Conservation (phyloP, 192 early-diverging fungal genomes). For the Coemansia guatemalensis region DNA sequence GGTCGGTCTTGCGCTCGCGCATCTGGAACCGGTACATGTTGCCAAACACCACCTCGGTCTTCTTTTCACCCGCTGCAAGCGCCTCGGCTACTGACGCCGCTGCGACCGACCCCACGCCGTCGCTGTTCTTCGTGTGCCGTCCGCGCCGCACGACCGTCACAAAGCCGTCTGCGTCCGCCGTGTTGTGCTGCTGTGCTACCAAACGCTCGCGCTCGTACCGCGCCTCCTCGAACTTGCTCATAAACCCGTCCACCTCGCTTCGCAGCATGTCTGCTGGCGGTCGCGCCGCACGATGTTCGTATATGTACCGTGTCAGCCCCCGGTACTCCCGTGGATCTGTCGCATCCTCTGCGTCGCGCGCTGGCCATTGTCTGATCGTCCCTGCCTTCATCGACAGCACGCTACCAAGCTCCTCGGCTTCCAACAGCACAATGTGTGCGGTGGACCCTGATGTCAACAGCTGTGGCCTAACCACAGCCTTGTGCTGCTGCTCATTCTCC, state of each 20-base stretch:
- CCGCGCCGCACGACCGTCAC: conserved; percentile 75
- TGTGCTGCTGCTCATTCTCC: conserved; percentile 12
- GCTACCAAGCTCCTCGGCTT: conserved; percentile 61
- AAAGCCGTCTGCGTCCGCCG: conserved; percentile 93
- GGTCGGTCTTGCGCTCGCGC: conserved; percentile 79
- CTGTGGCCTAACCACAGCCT: conserved; percentile 37
- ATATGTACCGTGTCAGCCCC: conserved; percentile 38
- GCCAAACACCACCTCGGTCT: conserved; percentile 73
- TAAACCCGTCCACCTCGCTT: conserved; percentile 66
- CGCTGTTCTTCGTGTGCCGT: conserved; percentile 63
- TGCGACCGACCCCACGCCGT: conserved; percentile 64
- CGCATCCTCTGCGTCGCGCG: conserved; percentile 47
- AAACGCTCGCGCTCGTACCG: conserved; percentile 70
- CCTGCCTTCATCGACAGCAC: conserved; percentile 63
- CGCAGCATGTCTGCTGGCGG: conserved; percentile 57
- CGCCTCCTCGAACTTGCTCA: conserved; percentile 74
- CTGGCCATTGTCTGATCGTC: conserved; percentile 40
- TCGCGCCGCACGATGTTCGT: conserved; percentile 40
- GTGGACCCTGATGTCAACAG: conserved; percentile 57
- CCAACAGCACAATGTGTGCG: conserved; percentile 71
- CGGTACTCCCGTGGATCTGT: conserved; percentile 33
- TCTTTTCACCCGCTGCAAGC: conserved; percentile 56
- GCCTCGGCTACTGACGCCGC: conserved; percentile 61
- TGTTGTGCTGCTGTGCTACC: conserved; percentile 65
- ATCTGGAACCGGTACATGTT: conserved; percentile 98